Evolutionary conservation across 2,329 filamentous ascomycete species (phyloP).

Genomic region (Juglanconis sp.): DNA sequence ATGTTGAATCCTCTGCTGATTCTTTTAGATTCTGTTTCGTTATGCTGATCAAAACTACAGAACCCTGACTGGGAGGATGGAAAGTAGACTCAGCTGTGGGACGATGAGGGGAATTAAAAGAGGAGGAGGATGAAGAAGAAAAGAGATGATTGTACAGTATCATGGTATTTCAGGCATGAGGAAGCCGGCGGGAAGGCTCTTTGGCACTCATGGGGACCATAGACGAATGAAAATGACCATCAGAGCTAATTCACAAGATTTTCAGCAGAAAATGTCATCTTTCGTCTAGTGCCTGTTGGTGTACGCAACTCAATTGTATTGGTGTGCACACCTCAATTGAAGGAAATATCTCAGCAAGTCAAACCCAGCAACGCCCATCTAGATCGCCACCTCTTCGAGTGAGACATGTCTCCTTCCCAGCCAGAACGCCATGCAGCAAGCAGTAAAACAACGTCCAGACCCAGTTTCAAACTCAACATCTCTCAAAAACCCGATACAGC

Average conservation of each 20-base stretch:
- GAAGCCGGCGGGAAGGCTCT: not conserved
- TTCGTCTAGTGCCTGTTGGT: not conserved
- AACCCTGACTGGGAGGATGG: constrained; percentile 54
- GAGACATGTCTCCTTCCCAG: not conserved
- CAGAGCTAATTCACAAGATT: not conserved
- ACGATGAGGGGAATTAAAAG: not conserved
- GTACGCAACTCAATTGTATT: too few relatives aligned
- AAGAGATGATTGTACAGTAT: constrained; percentile 15
- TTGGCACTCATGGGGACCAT: constrained; percentile 12
- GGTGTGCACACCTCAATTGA: not conserved
- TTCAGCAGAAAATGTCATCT: not conserved
- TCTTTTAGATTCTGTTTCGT: not conserved
- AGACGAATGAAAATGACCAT: constrained; percentile 20
- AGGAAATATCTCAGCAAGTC: not conserved
- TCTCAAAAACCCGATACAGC: constrained; percentile 89
- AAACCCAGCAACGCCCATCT: not conserved
- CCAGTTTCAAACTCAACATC: constrained; percentile 57
- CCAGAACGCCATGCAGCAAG: not conserved
- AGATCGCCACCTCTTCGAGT: not conserved
- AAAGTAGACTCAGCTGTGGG: constrained; percentile 34
- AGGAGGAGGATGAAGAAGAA: not conserved
- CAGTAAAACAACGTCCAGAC: not conserved
- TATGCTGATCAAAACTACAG: constrained; percentile 29
- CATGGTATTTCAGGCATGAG: constrained; percentile 3
- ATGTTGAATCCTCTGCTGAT: constrained; percentile 33